Evolutionary conservation across 2,329 filamentous ascomycete genomes (phyloP).

Genomic region (Blastomyces silverae): DNA sequence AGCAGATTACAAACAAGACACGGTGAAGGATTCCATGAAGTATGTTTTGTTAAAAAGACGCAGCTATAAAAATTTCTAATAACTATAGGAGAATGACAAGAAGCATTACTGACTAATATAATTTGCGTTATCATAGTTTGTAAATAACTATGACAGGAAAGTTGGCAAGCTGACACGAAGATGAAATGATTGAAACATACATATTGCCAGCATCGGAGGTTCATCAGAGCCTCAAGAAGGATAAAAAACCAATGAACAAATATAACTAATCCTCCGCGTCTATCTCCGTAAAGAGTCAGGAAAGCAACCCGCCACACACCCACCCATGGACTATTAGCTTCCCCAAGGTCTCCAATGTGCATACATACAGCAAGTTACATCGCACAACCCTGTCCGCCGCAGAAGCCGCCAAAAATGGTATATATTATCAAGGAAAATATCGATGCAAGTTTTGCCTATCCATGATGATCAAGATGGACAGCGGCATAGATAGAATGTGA

Average conservation of each 20-base stretch:
- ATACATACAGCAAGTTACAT: background rate
- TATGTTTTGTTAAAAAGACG: too few species aligned
- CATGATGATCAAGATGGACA: background rate
- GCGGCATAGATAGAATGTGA: background rate
- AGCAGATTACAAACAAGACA: too few species aligned
- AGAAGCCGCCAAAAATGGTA: conserved; percentile 1
- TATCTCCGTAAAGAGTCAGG: too few species aligned
- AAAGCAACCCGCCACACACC: too few species aligned
- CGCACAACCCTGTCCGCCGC: conserved; percentile 1
- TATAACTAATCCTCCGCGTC: background rate
- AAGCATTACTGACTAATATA: too few species aligned
- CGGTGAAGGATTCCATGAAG: too few species aligned
- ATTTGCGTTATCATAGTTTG: too few species aligned
- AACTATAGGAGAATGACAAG: too few species aligned
- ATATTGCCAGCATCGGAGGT: background rate
- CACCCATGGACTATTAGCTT: too few species aligned
- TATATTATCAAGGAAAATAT: background rate
- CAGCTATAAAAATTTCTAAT: too few species aligned
- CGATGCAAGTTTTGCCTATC: background rate
- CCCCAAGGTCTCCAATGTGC: background rate
- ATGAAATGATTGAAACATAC: background rate
- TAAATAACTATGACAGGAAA: too few species aligned
- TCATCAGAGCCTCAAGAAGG: background rate
- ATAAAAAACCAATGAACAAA: too few species aligned
- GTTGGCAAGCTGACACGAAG: background rate